Conservation (phyloP, 257 asterid species). For the Penstemon eatonii region DNA sequence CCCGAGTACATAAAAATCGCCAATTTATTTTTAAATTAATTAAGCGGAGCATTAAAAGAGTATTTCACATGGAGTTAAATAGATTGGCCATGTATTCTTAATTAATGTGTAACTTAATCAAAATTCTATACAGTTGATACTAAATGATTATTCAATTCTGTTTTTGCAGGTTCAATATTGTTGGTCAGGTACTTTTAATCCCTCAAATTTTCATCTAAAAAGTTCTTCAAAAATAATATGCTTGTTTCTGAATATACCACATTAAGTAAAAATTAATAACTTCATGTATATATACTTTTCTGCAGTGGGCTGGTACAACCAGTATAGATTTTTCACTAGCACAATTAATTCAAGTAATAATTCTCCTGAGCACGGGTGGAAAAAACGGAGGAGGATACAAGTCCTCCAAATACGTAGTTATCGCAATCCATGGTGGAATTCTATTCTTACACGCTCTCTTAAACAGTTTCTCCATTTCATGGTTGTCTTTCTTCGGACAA, state of each 20-base stretch:
- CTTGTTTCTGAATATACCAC: constrained; percentile 15
- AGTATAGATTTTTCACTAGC: constrained; percentile 90
- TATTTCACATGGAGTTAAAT: no score
- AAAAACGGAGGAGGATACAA: constrained; percentile 82
- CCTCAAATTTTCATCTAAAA: constrained; percentile 14
- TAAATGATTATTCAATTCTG: not conserved
- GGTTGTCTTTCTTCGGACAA: constrained; percentile 78
- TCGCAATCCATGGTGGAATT: constrained; percentile 76
- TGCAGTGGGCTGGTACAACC: constrained; percentile 99
- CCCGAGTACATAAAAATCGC: no score
- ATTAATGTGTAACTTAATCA: not conserved
- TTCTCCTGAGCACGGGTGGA: constrained; percentile 93
- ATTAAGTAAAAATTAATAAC: constrained; percentile 25
- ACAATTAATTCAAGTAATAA: constrained; percentile 85
- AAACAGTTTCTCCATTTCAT: constrained; percentile 84
- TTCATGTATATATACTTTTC: constrained; percentile 22
- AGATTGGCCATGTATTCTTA: no score
- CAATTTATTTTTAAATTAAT: no score
- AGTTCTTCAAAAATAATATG: constrained; percentile 11
- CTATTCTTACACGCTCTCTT: constrained; percentile 68
- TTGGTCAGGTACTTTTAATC: constrained; percentile 78
- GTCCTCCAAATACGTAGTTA: constrained; percentile 80
- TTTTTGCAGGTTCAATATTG: constrained; percentile 87
- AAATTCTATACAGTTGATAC: no score
- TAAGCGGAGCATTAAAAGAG: no score